These are phyloP conservation scores for Rhizophagus clarus DNA, from an alignment of 192 early-diverging fungal genomes.

Conservation along the genomic window DNA sequence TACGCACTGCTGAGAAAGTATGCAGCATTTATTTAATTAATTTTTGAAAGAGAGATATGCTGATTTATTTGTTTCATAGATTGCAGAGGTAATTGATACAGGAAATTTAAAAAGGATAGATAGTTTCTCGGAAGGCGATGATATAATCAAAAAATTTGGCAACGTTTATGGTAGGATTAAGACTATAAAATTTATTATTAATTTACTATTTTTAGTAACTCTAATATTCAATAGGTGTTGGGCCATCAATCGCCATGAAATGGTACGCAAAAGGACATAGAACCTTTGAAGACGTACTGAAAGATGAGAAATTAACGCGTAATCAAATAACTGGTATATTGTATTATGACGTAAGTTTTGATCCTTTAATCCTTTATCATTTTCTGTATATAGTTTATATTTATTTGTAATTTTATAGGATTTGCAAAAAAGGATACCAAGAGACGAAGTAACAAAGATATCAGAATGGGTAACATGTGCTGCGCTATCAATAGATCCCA, in stretches of 20 bases:
- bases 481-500: neutral
- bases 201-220: neutral
- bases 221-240: neutral
- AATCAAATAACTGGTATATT: neutral
- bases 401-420: neutral
- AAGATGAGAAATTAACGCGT: slow-evolving; percentile 7
- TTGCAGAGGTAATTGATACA: slow-evolving; percentile 4
- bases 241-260: neutral
- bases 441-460: slow-evolving; percentile 2
- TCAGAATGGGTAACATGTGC: neutral
- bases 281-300: slow-evolving; percentile 9
- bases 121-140: neutral
- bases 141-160: slow-evolving; percentile 15
- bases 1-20: slow-evolving; percentile 2
- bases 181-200: neutral
- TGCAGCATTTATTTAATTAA: neutral
- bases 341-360: slow-evolving; percentile 3
- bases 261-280: slow-evolving; percentile 10
- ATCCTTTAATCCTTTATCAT: neutral
- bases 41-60: neutral
- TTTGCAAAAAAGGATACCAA: neutral
- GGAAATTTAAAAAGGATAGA: slow-evolving; percentile 12
- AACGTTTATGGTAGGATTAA: neutral
- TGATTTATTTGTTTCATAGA: neutral
- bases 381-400: neutral